Evolutionary conservation across 306 rosid species (phyloP), one percentile per base, ranked within the genome.

Genomic region (Lathyrus tuberosus): DNA sequence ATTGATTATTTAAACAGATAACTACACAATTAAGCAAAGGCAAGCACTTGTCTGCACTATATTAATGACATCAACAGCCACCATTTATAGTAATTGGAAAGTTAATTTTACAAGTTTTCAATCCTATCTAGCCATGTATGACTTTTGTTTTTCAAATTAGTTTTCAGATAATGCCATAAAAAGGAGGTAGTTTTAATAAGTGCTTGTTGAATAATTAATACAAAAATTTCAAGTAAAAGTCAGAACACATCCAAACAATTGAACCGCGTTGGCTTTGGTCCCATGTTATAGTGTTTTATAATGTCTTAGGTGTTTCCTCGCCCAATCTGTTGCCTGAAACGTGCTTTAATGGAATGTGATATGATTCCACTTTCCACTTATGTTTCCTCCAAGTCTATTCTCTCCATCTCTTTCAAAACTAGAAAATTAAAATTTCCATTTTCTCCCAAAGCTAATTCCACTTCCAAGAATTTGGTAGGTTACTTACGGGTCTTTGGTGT

Each of bases 41-140:
- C 68, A 35, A 59, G 67, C 79, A 60, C 66, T 78, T 67, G 59
- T 79, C 74, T 64, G 62, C 84, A 67, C 63, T 49, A 52, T 4
- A 72, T 59, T 46, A 5, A 46, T 78, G 76, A 76, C 79, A 46
- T 72, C 79, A 54, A 67, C 59, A 33, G 15, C 63, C 74, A 59
- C 70, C 16, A 13, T 26, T 14, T 68, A 64, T 16, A 46, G 59
- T 64, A 13, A 64, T 64, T 77, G 74, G 76, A 77, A 31, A 51
- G 38, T 35, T 11, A 28, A 31, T 67, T 78, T 61, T 24, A 13
- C 20, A 67, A 69, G n/a, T 52, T 51, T 17, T 52, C 58, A 20
- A 74, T 30, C 57, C 58, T 52, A 52, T 52, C 22, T 40, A 69
- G 65, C 70, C 20, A 43, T 0, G 54, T 24, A 47, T 51, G 15